phyloP scores from a whole-genome alignment of 2,329 filamentous ascomycete species.

The Apiospora kogelbergensis region DNA sequence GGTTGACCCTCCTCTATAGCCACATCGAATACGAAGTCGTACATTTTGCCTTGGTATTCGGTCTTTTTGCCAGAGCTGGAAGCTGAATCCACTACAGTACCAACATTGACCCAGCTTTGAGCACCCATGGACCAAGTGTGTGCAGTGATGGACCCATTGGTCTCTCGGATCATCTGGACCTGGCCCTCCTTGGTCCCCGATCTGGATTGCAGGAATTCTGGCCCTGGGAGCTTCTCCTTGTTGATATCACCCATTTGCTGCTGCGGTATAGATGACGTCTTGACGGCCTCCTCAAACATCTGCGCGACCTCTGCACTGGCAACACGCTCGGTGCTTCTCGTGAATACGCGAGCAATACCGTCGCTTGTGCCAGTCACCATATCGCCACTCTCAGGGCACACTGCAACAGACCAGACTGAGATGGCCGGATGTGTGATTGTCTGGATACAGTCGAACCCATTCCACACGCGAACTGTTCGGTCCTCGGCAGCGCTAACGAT shows the following conservation, averaged over 20 bases:
- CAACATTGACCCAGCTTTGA: conserved; percentile 80
- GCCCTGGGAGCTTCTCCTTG: conserved; percentile 87
- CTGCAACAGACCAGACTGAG: conserved; percentile 93
- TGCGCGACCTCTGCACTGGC: conserved; percentile 68
- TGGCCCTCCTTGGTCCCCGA: conserved; percentile 95
- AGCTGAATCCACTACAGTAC: conserved; percentile 89
- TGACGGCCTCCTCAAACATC: conserved; percentile 80
- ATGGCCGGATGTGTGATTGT: conserved; percentile 97
- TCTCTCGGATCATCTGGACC: conserved; percentile 85
- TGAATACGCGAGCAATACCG: conserved; percentile 81
- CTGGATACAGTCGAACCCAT: conserved; percentile 78
- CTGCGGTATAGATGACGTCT: conserved; percentile 81
- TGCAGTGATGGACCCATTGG: conserved; percentile 78
- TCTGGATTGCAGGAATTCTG: conserved; percentile 79
- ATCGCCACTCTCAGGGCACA: conserved; percentile 78
- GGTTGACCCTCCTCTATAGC: conserved; percentile 95
- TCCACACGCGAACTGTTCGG: conserved; percentile 90
- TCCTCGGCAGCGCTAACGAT: conserved; percentile 92
- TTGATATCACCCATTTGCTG: conserved; percentile 83
- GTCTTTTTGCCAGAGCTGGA: conserved; percentile 79
- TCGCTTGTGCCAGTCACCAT: conserved; percentile 95
- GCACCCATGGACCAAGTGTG: conserved; percentile 80
- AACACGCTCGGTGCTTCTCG: conserved; percentile 64
- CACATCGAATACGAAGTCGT: conserved; percentile 95
- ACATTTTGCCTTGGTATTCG: conserved; percentile 79